These are phyloP conservation scores for Cercospora sesami DNA, from an alignment of 2,329 filamentous ascomycete genomes.

Conservation along the genomic window DNA sequence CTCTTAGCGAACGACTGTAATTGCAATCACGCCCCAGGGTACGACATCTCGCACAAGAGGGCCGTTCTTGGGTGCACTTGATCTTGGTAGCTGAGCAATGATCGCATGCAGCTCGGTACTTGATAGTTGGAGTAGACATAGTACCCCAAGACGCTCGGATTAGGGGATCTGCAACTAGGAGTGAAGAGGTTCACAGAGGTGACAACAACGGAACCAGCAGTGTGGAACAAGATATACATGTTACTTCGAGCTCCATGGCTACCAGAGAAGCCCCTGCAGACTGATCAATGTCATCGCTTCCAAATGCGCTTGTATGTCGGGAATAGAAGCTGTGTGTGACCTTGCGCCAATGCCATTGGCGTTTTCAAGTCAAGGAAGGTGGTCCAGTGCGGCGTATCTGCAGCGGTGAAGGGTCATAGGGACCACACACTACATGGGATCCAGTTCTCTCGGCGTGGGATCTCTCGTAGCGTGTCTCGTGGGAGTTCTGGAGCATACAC, in stretches of 20 bases:
- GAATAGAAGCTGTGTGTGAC: background rate
- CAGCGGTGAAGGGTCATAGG: background rate
- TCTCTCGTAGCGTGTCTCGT: background rate
- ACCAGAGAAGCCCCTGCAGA: background rate
- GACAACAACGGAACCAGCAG: background rate
- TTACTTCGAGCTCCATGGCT: background rate
- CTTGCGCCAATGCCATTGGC: background rate
- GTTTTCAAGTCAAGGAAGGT: background rate
- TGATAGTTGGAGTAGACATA: slow-evolving; percentile 21
- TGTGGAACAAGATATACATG: background rate
- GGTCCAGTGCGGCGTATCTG: background rate
- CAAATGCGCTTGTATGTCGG: background rate
- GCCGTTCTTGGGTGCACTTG: slow-evolving; percentile 29
- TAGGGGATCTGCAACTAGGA: background rate
- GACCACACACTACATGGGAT: background rate
- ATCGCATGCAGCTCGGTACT: slow-evolving; percentile 29
- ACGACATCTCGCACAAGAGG: slow-evolving; percentile 25
- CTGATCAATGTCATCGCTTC: background rate
- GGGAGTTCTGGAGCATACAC: background rate
- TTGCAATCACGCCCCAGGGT: slow-evolving; percentile 26
- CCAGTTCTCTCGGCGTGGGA: background rate
- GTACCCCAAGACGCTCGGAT: background rate
- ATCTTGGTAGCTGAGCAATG: slow-evolving; percentile 29
- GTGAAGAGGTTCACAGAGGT: background rate
- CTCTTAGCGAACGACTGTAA: slow-evolving; percentile 28